Evolutionary conservation across 163 green algal species (phyloP).

Genomic region (Volvox carteri): DNA sequence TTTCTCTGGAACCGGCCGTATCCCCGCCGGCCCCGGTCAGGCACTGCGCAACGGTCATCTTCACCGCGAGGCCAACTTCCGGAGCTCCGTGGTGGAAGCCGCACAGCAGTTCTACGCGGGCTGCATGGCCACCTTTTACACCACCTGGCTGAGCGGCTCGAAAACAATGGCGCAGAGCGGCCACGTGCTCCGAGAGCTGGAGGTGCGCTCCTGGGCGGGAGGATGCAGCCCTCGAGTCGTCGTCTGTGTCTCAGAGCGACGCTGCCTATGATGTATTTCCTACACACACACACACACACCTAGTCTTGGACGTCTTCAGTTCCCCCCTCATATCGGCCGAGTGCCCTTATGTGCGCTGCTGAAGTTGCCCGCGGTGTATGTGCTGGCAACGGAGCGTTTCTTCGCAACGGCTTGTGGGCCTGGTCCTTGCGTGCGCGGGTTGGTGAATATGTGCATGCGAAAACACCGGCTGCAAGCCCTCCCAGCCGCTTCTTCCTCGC

Average conservation of each 20-base stretch:
- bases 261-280: too few species aligned
- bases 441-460: too few species aligned
- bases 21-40: conserved; percentile 27
- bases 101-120: conserved; percentile 61
- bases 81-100: conserved; percentile 45
- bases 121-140: conserved; percentile 62
- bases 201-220: conserved; percentile 13
- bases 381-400: too few species aligned
- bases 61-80: conserved; percentile 32
- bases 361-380: too few species aligned
- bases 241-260: too few species aligned
- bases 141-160: conserved; percentile 44
- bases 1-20: not conserved
- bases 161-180: conserved; percentile 62
- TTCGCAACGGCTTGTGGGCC: too few species aligned
- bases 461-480: too few species aligned
- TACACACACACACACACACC: not conserved
- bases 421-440: too few species aligned
- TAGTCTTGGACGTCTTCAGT: not conserved
- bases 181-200: conserved; percentile 49
- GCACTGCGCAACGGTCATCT: conserved; percentile 49
- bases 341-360: too few species aligned
- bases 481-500: too few species aligned
- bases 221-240: not conserved
- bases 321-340: not conserved